These are phyloP conservation scores for Moesziomyces parantarcticus DNA, from an alignment of 1,284 basidiomycete species.

Conservation along the genomic window DNA sequence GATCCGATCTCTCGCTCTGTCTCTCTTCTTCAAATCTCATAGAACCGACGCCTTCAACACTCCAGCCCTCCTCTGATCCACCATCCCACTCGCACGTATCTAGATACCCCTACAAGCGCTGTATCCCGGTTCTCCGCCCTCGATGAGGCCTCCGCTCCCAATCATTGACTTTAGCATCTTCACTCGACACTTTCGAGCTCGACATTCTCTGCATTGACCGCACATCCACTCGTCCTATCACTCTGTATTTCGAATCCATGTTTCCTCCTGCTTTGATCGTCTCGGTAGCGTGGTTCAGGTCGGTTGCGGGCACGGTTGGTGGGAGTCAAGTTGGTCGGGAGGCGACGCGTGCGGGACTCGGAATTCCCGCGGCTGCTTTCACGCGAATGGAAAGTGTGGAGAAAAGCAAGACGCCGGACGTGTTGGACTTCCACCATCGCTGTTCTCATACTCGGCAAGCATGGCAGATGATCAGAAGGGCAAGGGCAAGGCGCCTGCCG, in stretches of 20 bases:
- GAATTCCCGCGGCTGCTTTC: constrained; percentile 7
- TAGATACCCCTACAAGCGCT: background rate
- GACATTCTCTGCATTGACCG: background rate
- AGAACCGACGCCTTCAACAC: no score
- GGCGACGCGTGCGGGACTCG: background rate
- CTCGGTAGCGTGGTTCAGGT: no score
- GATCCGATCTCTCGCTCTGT: background rate
- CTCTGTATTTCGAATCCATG: background rate
- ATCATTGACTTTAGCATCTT: background rate
- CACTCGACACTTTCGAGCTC: background rate
- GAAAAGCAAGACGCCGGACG: background rate
- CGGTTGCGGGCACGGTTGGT: background rate
- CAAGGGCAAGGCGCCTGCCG: constrained; percentile 16
- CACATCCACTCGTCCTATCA: background rate
- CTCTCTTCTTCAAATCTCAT: background rate
- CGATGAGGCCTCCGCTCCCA: background rate
- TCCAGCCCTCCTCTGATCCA: no score
- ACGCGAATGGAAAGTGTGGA: constrained; percentile 11
- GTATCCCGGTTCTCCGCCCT: background rate
- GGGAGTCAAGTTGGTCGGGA: background rate
- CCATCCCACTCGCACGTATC: background rate
- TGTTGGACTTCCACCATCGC: background rate
- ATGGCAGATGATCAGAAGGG: constrained; percentile 28
- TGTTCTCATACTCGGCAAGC: background rate
- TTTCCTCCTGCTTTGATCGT: background rate